Evolutionary conservation across 306 rosid genomes (phyloP).

Genomic region (Ziziphus jujuba): DNA sequence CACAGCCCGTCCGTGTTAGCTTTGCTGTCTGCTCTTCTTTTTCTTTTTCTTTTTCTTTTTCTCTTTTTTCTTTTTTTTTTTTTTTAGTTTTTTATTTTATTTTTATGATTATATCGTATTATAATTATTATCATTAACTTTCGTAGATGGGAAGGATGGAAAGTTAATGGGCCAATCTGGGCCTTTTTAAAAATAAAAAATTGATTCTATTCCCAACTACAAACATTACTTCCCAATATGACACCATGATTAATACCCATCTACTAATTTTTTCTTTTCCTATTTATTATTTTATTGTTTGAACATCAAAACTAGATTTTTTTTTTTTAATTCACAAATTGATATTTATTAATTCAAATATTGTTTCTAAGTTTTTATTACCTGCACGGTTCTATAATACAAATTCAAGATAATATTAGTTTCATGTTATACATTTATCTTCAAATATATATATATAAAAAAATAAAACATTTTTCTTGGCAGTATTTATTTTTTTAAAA

Average conservation of each 20-base stretch:
- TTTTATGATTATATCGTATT: not conserved
- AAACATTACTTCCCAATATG: no score
- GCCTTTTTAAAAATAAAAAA: not conserved
- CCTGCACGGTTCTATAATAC: no score
- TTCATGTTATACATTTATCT: no score
- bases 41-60: not conserved
- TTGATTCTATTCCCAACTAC: not conserved
- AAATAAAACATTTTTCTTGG: no score
- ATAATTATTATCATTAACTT: not conserved
- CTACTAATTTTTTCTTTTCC: no score
- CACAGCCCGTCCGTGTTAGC: constrained; percentile 22
- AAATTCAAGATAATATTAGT: no score
- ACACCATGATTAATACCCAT: no score
- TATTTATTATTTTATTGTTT: constrained; percentile 3
- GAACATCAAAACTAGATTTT: not conserved
- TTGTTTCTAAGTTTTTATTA: no score
- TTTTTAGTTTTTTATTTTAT: not conserved
- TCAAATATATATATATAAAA: no score
- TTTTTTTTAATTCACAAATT: not conserved
- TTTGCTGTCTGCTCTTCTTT: not conserved
- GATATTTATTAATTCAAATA: no score
- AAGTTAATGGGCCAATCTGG: constrained; percentile 4
- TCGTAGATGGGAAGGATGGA: not conserved
- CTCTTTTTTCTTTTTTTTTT: not conserved
- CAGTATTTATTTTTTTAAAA: no score